Base-by-base conservation (phyloP, 1,284 basidiomycete species). In the Rhodotorula sp. region DNA sequence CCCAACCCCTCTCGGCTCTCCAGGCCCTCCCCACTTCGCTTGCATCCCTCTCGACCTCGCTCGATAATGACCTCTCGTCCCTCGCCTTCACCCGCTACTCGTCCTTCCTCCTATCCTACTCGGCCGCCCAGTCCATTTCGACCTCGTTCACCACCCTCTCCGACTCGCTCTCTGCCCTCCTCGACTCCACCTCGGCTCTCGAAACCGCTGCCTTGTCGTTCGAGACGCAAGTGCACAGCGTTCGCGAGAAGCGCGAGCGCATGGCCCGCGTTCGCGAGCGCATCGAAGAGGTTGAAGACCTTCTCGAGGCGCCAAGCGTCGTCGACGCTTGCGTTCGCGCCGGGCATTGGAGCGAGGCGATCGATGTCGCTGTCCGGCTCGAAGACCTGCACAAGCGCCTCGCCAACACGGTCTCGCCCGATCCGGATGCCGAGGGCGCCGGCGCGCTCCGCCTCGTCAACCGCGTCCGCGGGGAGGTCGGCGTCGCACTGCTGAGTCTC, bases 291-390 rank as follows among this genome's bases (percentile, higher is more conserved):
- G 87, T 97, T 67, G 87, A 91, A 75, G 94, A 97, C 80, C 83
- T 97, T 44, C 87, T 97, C 71, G 93, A 96, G 77, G 87, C 96
- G 61, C 94, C 94, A 10, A 84, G 90, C 61, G 86, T 97, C 37
- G 91, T 96, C 77, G 91, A 95, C 79, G 92, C 93, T 0, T 97
- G 93, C 78, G 90, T 96, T 22, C 87, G 92, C 36, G 94, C 93
- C 78, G 92, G 92, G 13, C 90, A 92, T 82, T 96, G 94, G 82
- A 86, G 89, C 63, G 95, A 97, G 80, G 94, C 93, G 0, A 86
- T 97, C 70, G 89, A 93, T 61, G 86, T 96, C 19, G 85, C 89
- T 3, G 84, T 86, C 13, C 91, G 94, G 79, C 88, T 90, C 0
- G 81, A 84, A 32, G 76, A 80, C 0, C 82, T 89, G 32, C 80